A percentile compares a stretch with the other conserved stretches of the same genome.
phyloP scores from a whole-genome alignment of 2,329 filamentous ascomycete genomes.

The Chaetomium strumarium region DNA sequence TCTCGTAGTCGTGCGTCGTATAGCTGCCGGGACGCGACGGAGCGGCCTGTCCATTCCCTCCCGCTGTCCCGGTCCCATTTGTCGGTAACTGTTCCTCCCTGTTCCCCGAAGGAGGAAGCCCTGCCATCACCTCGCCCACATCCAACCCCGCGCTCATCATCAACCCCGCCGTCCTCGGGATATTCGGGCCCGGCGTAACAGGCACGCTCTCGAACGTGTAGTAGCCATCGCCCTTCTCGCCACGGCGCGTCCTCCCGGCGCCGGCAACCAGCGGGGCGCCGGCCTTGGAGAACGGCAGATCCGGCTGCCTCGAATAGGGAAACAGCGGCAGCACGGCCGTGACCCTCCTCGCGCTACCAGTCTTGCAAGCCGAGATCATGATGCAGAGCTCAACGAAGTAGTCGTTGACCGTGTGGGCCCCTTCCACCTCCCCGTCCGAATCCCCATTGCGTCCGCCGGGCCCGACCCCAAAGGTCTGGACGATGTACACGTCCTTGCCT shows the following conservation, averaged over 20 bases:
- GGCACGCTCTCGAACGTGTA: slow-evolving; percentile 92
- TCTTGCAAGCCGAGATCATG: slow-evolving; percentile 95
- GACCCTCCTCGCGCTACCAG: slow-evolving; percentile 75
- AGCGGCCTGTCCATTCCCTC: not conserved
- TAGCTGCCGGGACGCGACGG: slow-evolving; percentile 28
- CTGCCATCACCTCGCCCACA: slow-evolving; percentile 62
- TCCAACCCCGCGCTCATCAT: slow-evolving; percentile 59
- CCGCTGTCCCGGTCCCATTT: not conserved
- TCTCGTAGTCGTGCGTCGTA: slow-evolving; percentile 61
- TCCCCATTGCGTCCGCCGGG: not conserved
- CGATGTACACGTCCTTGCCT: slow-evolving; percentile 97
- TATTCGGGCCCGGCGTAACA: slow-evolving; percentile 70
- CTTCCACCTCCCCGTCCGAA: not conserved
- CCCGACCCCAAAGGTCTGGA: slow-evolving; percentile 55
- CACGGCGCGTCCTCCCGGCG: not conserved
- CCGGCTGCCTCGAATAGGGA: slow-evolving; percentile 92
- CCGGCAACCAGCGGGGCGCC: slow-evolving; percentile 69
- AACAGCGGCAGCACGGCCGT: slow-evolving; percentile 93
- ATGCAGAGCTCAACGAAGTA: slow-evolving; percentile 95
- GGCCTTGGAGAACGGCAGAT: slow-evolving; percentile 92
- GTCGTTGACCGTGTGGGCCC: slow-evolving; percentile 64
- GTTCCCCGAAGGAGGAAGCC: slow-evolving; percentile 22
- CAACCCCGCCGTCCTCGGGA: slow-evolving; percentile 58
- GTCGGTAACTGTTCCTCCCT: not conserved
- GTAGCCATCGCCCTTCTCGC: slow-evolving; percentile 14